These are phyloP conservation scores for Ophiostoma quercus DNA, from an alignment of 2,329 filamentous ascomycete genomes.

Conservation along the genomic window DNA sequence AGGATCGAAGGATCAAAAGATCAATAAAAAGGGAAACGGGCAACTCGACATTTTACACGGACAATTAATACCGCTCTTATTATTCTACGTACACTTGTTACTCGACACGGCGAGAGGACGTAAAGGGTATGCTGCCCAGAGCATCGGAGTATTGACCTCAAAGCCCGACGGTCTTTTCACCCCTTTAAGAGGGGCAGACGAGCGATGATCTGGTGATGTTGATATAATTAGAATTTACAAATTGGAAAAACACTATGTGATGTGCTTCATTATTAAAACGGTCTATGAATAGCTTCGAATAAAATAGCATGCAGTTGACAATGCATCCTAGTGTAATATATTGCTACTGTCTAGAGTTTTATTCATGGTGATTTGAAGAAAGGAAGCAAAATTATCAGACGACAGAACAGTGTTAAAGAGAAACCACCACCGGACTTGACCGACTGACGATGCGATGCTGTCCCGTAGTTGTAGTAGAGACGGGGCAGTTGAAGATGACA, in stretches of 20 bases:
- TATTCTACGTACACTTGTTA: not conserved
- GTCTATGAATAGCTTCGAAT: too few species aligned
- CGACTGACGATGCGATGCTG: not conserved
- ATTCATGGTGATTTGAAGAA: too few species aligned
- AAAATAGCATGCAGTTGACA: too few species aligned
- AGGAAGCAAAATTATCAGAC: too few species aligned
- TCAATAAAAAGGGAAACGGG: not conserved
- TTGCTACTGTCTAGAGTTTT: too few species aligned
- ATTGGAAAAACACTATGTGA: too few species aligned
- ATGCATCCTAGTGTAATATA: too few species aligned
- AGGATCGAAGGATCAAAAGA: not conserved
- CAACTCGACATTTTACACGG: not conserved
- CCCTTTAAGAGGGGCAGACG: not conserved
- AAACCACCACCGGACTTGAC: not conserved
- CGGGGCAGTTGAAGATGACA: not conserved
- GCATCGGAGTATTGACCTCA: not conserved
- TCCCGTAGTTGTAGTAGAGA: constrained; percentile 4
- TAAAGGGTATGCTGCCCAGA: not conserved
- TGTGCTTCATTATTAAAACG: too few species aligned
- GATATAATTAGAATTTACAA: not conserved
- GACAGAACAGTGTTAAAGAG: too few species aligned
- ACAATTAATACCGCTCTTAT: not conserved
- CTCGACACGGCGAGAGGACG: not conserved
- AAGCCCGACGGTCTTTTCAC: not conserved
- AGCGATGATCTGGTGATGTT: not conserved